These are phyloP conservation scores for Aegilops longissima DNA, from an alignment of 176 grass and related monocot genomes.

Conservation along the genomic window DNA sequence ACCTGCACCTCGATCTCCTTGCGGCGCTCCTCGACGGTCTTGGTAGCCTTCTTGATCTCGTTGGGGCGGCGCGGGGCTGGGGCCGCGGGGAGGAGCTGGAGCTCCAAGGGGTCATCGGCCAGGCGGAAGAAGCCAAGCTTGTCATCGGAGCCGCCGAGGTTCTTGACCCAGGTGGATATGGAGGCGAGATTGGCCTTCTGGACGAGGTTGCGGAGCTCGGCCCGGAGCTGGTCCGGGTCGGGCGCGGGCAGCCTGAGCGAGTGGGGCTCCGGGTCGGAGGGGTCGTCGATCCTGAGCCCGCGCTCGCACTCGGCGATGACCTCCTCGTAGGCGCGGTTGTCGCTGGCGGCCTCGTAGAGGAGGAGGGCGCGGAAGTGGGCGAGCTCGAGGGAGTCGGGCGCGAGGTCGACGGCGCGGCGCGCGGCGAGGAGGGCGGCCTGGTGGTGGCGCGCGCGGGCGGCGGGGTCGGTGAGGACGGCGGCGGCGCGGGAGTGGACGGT, in stretches of 20 bases:
- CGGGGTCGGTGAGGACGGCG: conserved; percentile 56
- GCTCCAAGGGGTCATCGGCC: conserved; percentile 61
- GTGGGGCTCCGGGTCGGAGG: conserved; percentile 60
- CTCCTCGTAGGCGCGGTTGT: conserved; percentile 63
- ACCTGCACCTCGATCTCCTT: conserved; percentile 94
- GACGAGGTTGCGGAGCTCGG: conserved; percentile 60
- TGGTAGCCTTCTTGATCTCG: conserved; percentile 91
- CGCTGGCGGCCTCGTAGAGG: conserved; percentile 52
- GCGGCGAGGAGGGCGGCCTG: conserved; percentile 57
- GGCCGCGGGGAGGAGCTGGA: conserved; percentile 47
- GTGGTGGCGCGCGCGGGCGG: conserved; percentile 59
- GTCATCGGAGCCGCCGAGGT: conserved; percentile 59
- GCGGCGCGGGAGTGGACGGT: conserved; percentile 59
- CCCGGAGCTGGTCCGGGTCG: conserved; percentile 42
- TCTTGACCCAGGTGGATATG: conserved; percentile 85
- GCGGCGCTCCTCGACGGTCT: conserved; percentile 82
- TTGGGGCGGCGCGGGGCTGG: conserved; percentile 62
- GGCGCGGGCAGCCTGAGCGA: conserved; percentile 53
- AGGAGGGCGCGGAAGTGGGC: conserved; percentile 80
- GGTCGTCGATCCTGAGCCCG: conserved; percentile 47
- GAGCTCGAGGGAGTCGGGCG: conserved; percentile 75
- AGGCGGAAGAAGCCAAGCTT: conserved; percentile 67
- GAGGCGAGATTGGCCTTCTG: conserved; percentile 84
- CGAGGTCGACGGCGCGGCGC: conserved; percentile 57
- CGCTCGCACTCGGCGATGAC: conserved; percentile 69